Evolutionary conservation across 495 filamentous ascomycete genomes (phyloP), one percentile per base, ranked within the genome.

Genomic region (Niebla homalea): DNA sequence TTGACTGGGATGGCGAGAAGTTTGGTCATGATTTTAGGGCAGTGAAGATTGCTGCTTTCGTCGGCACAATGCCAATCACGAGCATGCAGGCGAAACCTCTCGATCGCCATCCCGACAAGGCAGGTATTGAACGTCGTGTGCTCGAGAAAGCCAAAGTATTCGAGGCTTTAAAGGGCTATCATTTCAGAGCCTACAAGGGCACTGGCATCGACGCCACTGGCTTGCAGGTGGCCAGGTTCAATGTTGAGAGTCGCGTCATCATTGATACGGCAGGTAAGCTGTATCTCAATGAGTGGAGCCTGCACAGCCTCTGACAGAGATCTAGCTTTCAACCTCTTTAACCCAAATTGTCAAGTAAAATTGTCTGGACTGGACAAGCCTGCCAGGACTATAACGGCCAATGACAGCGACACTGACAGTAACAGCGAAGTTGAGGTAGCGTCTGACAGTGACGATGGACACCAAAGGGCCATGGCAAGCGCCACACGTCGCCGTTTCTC

Each of bases 181-280:
- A 80, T 57, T 81, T 80, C 66, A 77, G 73, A 55, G 60, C 67
- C 7, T 82, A 81, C 57, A 64, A 70, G n/a, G 80, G 76, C 21
- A 54, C 69, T 40, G 67, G 60, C 2, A 61, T 64, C 56, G 62
- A 53, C 11, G 54, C 55, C 7, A 20, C 51, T 18, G 39, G 52
- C 16, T 19, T 56, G 15, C 23, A 64, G 4, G 46, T 66, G 46
- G 57, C 63, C 40, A 67, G 69, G 29, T 71, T 68, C 54, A 67
- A 66, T 45, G 62, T 79, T 53, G 70, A 71, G 41, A 66, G 69
- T 36, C 68, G 75, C 15, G 65, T 79, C 29, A 73, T 80, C 50
- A 67, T 78, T 32, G 76, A 78, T 53, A 64, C 67, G 0, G 66
- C 45, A 20, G 45, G 45, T 48, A 48, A 18, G n/a, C 21, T 18